Base-by-base conservation (phyloP, 352 stramenopile genomes). In the Pythium aquatile region DNA sequence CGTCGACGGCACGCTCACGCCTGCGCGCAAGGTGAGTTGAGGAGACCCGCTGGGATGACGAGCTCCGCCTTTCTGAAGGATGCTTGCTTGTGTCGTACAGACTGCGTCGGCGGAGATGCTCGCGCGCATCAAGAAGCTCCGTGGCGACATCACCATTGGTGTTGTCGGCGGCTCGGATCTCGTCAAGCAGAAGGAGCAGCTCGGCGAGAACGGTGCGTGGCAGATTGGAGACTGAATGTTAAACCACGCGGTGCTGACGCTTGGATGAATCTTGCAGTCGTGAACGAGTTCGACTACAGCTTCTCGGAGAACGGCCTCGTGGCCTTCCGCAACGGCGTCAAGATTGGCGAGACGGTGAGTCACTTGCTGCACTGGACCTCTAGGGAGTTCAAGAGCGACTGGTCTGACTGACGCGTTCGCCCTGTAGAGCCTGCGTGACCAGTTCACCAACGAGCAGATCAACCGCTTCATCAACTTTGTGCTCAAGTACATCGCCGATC, bases 291-390 rank as follows among this genome's bases (percentile, higher is more conserved):
- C 72, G 96, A 98, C 71, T 99, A 98, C 84, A 99, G 97, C 81
- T 99, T 99, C 76, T 98, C 91, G 29, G 97, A 99, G 79, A 99
- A 99, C 78, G 98, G 98, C 26, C 86, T 99, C 20, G 94, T 99
- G 44, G 98, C 94, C 3, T 99, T 98, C 81, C 98, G 99, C 77
- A 85, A 98, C 63, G 97, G 97, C 46, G 74, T 88, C 49, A 83
- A 97, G 57, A 88, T 98, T 56, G 90, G 85, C 61, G 85, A 94
- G 73, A 93, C 87, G 76, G 89, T 95, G 59, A 35, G 68, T 35
- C 48, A 3, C 8, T 20, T 42, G 3, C 13, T 20, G 40, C 48
- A 30, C 48, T 33, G 24, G 26, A 26, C 20, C 20, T 24, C 20
- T 24, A 24, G 20, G 20, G 20, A 26, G 39, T 32, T 48, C 35